These are phyloP conservation scores for Colletotrichum tabaci DNA, from an alignment of 2,329 filamentous ascomycete species.

Conservation along the genomic window DNA sequence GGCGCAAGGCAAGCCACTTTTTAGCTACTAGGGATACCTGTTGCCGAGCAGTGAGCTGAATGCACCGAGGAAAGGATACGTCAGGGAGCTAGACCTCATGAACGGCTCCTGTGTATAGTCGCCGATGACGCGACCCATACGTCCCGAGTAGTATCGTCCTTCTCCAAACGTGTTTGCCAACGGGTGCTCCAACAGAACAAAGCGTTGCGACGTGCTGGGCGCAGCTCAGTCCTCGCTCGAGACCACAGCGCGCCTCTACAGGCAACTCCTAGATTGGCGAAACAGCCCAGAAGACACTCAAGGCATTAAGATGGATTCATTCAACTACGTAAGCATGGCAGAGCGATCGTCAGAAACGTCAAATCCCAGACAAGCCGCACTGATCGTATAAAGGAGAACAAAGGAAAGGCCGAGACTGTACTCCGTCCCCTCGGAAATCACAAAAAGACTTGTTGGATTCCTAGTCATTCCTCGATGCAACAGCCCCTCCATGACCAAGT, in stretches of 20 bases:
- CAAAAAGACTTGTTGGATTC: conserved; percentile 45
- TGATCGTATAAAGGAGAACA: conserved; percentile 42
- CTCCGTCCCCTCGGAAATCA: conserved; percentile 47
- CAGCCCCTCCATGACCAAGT: conserved; percentile 41
- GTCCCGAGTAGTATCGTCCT: background rate
- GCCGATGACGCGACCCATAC: conserved; percentile 23
- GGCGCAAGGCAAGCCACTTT: background rate
- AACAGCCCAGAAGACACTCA: conserved; percentile 1
- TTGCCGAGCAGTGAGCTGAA: background rate
- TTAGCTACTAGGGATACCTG: background rate
- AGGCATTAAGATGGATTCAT: conserved; percentile 45
- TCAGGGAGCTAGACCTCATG: conserved; percentile 12
- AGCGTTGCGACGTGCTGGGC: background rate
- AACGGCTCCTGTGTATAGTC: background rate
- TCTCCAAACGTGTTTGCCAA: background rate
- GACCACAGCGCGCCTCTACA: background rate
- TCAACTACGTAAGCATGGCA: conserved; percentile 45
- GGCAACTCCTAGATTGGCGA: conserved; percentile 20
- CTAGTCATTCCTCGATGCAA: conserved; percentile 44
- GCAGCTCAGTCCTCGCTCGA: background rate
- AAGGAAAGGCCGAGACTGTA: conserved; percentile 47
- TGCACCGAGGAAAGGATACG: conserved; percentile 15
- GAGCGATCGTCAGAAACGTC: conserved; percentile 44
- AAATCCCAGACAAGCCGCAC: conserved; percentile 41
- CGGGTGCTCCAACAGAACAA: background rate